A percentile compares a stretch with the other conserved stretches of the same genome.
Evolutionary conservation across 1,284 basidiomycete species (phyloP).

Genomic region (Bjerkandera adusta): DNA sequence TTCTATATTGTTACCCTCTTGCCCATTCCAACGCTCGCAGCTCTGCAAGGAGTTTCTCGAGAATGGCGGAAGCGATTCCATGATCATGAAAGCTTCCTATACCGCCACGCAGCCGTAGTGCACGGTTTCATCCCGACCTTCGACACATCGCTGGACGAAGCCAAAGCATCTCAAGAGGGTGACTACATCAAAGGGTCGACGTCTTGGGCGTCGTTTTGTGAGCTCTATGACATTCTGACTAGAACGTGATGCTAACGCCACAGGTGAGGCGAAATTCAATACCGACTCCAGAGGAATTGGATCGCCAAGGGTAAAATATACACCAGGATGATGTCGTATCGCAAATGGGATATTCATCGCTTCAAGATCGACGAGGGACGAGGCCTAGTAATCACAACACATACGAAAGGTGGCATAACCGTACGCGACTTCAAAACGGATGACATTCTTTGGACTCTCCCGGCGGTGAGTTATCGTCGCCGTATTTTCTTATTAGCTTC

Average conservation of each 20-base stretch:
- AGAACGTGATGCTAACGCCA: conserved; percentile 2
- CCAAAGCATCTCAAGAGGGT: conserved; percentile 18
- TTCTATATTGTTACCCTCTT: conserved; percentile 45
- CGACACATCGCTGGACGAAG: conserved; percentile 31
- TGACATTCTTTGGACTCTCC: conserved; percentile 54
- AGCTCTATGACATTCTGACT: conserved; percentile 25
- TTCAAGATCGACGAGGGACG: conserved; percentile 69
- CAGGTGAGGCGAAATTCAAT: conserved; percentile 42
- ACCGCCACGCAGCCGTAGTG: conserved; percentile 47
- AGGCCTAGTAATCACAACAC: conserved; percentile 57
- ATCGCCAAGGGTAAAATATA: conserved; percentile 43
- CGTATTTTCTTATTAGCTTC: background rate
- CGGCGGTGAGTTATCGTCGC: conserved; percentile 32
- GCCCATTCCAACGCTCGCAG: conserved; percentile 39
- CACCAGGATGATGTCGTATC: conserved; percentile 31
- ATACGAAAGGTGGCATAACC: conserved; percentile 47
- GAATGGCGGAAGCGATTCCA: conserved; percentile 43
- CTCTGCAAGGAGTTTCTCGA: conserved; percentile 36
- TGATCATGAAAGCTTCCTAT: conserved; percentile 47
- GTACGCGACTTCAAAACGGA: conserved; percentile 53
- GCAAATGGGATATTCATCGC: conserved; percentile 52
- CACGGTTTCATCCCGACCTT: conserved; percentile 42
- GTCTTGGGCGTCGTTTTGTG: conserved; percentile 62
- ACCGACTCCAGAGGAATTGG: conserved; percentile 46
- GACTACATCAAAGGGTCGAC: conserved; percentile 30